These are phyloP conservation scores for Paradendryphiella salina DNA, from an alignment of 2,329 filamentous ascomycete species.

Conservation along the genomic window DNA sequence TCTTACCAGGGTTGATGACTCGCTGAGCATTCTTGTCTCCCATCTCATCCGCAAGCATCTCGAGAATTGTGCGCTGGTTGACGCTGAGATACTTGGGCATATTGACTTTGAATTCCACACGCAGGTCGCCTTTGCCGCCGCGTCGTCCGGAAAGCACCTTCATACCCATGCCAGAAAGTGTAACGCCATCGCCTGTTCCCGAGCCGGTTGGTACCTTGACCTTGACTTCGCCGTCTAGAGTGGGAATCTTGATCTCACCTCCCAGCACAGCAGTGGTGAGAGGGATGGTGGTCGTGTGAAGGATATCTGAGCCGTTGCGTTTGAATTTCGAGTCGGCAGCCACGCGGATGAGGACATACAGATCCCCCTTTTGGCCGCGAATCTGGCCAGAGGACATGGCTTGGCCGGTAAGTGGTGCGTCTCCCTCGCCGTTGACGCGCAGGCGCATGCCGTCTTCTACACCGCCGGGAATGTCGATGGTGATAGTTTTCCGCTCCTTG, in stretches of 20 bases:
- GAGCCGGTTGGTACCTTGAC: constrained; percentile 91
- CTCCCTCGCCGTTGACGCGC: constrained; percentile 81
- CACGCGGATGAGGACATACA: constrained; percentile 89
- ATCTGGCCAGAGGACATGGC: constrained; percentile 62
- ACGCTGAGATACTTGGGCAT: constrained; percentile 94
- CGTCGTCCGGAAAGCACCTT: constrained; percentile 68
- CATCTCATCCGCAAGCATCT: constrained; percentile 97
- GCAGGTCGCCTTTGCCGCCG: constrained; percentile 75
- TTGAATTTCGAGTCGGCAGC: constrained; percentile 89
- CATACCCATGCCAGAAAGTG: constrained; percentile 90
- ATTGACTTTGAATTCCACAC: constrained; percentile 89
- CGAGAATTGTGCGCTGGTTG: constrained; percentile 89
- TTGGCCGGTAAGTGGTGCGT: constrained; percentile 77
- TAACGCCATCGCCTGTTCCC: constrained; percentile 88
- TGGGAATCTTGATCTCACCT: constrained; percentile 86
- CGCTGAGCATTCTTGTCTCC: constrained; percentile 88
- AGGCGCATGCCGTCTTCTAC: constrained; percentile 97
- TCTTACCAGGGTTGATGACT: constrained; percentile 77
- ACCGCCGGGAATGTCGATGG: constrained; percentile 88
- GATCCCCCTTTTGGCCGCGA: constrained; percentile 75
- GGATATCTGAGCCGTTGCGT: constrained; percentile 82
- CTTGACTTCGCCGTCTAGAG: constrained; percentile 85
- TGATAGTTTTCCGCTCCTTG: constrained; percentile 79
- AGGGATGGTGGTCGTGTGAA: constrained; percentile 89
- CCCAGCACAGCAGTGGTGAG: constrained; percentile 91